phyloP scores from a whole-genome alignment of 345 rosid genomes.

The Anacardium occidentale region DNA sequence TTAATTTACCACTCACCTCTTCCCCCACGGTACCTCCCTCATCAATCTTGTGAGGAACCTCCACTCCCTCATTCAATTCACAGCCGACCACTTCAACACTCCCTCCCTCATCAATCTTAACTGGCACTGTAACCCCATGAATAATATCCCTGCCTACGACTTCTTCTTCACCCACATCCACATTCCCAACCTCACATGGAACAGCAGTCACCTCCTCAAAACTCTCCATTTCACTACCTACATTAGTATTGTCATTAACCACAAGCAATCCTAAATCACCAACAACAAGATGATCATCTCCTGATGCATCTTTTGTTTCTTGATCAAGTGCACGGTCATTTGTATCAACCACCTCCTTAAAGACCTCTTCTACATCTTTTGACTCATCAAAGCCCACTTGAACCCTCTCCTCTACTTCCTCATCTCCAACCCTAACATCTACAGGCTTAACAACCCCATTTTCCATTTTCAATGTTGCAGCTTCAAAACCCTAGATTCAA shows the following conservation, averaged over 20 bases:
- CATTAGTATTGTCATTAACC: conserved; percentile 26
- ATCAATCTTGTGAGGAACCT: conserved; percentile 34
- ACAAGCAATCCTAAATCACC: conserved; percentile 17
- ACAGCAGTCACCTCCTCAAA: conserved; percentile 56
- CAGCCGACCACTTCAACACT: conserved; percentile 20
- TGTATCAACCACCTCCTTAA: conserved; percentile 69
- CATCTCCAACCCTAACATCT: conserved; percentile 34
- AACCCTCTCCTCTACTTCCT: conserved; percentile 32
- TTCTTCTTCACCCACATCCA: conserved; percentile 25
- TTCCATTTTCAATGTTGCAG: conserved; percentile 50
- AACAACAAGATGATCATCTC: conserved; percentile 9
- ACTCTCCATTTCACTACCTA: conserved; percentile 42
- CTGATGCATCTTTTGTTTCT: conserved; percentile 24
- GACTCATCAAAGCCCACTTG: conserved; percentile 31
- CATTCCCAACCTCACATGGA: conserved; percentile 26
- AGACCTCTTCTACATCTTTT: conserved; percentile 52
- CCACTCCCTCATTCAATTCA: conserved; percentile 30
- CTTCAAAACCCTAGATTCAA: conserved; percentile 43
- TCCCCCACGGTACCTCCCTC: too few relatives aligned
- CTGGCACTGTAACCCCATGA: conserved; percentile 26
- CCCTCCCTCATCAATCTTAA: conserved; percentile 48
- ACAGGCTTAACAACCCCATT: conserved; percentile 36
- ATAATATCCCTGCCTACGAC: conserved; percentile 29
- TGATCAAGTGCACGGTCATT: conserved; percentile 33
- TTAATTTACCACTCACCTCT: neutral